Conservation (phyloP, 306 rosid species). For the Pueraria montana region DNA sequence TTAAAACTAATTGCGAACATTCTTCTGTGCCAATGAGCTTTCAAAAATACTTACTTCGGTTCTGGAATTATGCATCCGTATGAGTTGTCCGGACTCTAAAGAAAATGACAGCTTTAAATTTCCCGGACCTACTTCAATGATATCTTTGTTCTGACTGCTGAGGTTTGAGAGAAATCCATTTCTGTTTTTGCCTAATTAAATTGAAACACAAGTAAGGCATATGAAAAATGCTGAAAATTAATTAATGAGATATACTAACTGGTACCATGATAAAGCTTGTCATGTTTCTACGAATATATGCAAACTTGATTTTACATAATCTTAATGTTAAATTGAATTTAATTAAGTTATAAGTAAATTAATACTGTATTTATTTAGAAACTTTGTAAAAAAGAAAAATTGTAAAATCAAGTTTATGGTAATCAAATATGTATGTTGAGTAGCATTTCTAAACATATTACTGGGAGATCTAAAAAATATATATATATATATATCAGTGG, state of each 20-base stretch:
- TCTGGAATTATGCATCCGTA: constrained; percentile 20
- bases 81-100: neutral
- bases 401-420: no score
- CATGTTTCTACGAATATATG: neutral
- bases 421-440: no score
- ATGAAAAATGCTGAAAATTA: neutral
- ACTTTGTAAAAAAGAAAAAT: no score
- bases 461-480: no score
- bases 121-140: neutral
- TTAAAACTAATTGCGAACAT: neutral
- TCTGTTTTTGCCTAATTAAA: neutral
- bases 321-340: neutral
- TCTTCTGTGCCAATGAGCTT: neutral
- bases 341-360: neutral
- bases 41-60: neutral
- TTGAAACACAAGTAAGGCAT: neutral
- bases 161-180: neutral
- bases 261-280: neutral
- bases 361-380: no score
- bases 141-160: neutral
- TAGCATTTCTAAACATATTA: no score
- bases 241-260: neutral
- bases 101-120: constrained; percentile 15
- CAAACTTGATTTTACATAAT: neutral
- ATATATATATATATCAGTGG: no score